A percentile compares a stretch with the other conserved stretches of the same genome.
These are phyloP conservation scores for Microthyrium microscopicum DNA, from an alignment of 2,329 filamentous ascomycete genomes.

Conservation along the genomic window DNA sequence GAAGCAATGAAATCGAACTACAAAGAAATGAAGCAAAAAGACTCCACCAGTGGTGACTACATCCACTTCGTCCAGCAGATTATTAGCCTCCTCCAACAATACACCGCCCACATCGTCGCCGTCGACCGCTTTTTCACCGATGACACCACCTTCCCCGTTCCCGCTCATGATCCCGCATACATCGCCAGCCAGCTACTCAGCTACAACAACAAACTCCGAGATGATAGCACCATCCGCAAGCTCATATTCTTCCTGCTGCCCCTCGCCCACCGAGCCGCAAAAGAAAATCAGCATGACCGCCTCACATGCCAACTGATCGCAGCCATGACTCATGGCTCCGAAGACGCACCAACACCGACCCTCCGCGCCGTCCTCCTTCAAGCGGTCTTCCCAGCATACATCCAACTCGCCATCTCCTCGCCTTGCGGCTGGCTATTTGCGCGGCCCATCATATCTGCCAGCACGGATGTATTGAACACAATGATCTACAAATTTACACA, in stretches of 20 bases:
- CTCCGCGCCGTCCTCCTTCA: slow-evolving; percentile 36
- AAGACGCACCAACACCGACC: slow-evolving; percentile 25
- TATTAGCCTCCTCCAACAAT: slow-evolving; percentile 43
- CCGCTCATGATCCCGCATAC: slow-evolving; percentile 42
- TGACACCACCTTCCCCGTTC: slow-evolving; percentile 42
- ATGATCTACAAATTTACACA: slow-evolving; percentile 30
- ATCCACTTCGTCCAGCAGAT: slow-evolving; percentile 45
- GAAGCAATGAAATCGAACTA: slow-evolving; percentile 44
- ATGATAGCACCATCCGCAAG: slow-evolving; percentile 33
- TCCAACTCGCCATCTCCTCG: slow-evolving; percentile 30
- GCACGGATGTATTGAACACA: slow-evolving; percentile 24
- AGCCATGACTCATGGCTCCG: slow-evolving; percentile 30
- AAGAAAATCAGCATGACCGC: slow-evolving; percentile 40
- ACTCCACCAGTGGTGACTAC: slow-evolving; percentile 33
- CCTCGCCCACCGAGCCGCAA: slow-evolving; percentile 39
- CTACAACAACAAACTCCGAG: slow-evolving; percentile 37
- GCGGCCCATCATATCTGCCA: slow-evolving; percentile 34
- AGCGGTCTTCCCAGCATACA: slow-evolving; percentile 39
- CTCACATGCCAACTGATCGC: slow-evolving; percentile 36
- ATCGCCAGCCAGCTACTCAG: slow-evolving; percentile 43
- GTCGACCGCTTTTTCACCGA: slow-evolving; percentile 45
- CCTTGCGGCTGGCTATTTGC: slow-evolving; percentile 34
- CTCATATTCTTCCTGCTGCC: slow-evolving; percentile 42
- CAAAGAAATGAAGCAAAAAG: slow-evolving; percentile 27
- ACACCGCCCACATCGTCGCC: slow-evolving; percentile 38